Evolutionary conservation across 2,329 filamentous ascomycete genomes (phyloP), one percentile per base, ranked within the genome.

Genomic region (Aspergillus latus): DNA sequence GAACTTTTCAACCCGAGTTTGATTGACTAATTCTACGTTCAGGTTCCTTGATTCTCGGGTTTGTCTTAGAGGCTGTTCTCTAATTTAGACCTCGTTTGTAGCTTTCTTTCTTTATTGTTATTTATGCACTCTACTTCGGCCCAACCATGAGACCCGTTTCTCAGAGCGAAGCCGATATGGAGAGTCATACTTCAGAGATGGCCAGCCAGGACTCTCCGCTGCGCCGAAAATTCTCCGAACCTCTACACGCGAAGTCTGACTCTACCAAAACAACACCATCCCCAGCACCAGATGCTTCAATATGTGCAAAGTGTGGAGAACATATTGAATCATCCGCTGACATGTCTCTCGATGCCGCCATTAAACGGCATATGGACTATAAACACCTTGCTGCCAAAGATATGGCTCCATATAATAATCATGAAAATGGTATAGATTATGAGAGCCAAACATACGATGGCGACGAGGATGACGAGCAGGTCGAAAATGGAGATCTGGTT

Each of bases 201-300:
- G 69, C 70, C 61, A 72, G 70, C 58, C 69, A 68, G 61, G 70
- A 70, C 57, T 74, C 71, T 47, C 66, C 69, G 13, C 59, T 71
- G 53, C 68, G 66, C 62, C 72, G 72, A 63, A 71, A 73, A 63
- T 73, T 73, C 58, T 74, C 73, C 59, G 73, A 75, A 50, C 71
- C 70, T 49, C 61, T 70, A 48, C 67, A 68, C 46, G 62, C 67
- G 39, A 67, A 61, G 15, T 72, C 70, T 59, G 70, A 64, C 21
- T 73, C 73, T 36, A 69, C 70, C 37, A 67, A 71, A 52, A 65
- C 66, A 15, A 72, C 72, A 11, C 67, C 68, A 13, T 73, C 72
- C 4, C 69, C 70, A 5, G 63, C 70, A 26, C 67, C 65, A n/a
- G 51, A 66, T 16, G 61, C 59, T 39, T 47, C 68, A 4, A 74